Evolutionary conservation across 352 stramenopile genomes (phyloP), one percentile per base, ranked within the genome.

Genomic region (Elongisporangium undulatum): DNA sequence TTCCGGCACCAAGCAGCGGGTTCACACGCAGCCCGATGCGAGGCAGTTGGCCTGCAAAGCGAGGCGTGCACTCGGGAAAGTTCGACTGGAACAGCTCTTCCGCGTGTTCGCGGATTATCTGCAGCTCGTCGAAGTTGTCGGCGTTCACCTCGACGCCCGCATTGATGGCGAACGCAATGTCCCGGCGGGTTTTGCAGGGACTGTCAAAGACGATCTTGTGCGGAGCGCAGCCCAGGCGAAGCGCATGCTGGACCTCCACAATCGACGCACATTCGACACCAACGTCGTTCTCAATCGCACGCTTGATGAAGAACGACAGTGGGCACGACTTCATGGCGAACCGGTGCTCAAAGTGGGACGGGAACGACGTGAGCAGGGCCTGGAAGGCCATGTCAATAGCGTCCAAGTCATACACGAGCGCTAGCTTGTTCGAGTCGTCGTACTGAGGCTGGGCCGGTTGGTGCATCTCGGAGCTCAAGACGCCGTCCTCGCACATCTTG

Each of bases 11-110:
- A 13, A 98, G 81, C 41, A 97, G 72, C 2, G 93, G 93, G 67
- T 98, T 98, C 51, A 98, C 85, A 6, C 93, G 85, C 41, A 98
- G 69, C 3, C 93, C 92, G 26, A 98, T 94, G 3, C 78, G 85
- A 19, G 85, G 79, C 34, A 90, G 61, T 51, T 90, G 73, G 0
- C 77, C 77, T 1, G 78, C 75, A 24, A 83, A 87, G 5, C 74
- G 72, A 13, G 71, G 74, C 4, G 80, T 88, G 52, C 73, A 80
- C 58, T 87, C 71, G 0, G 70, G 70, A 59, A 88, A 84, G 70
- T 82, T 92, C 53, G 74, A 86, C 62, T 96, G 90, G 58, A 97
- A 95, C 48, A 97, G 86, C 23, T 91, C 89, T 45, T 97, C 80
- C 8, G 96, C 86, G 58, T 87, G 74, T 58, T 85, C 71, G 4